These are phyloP conservation scores for Taphrina wiesneri DNA, from an alignment of 1,139 yeast genomes.

Conservation along the genomic window DNA sequence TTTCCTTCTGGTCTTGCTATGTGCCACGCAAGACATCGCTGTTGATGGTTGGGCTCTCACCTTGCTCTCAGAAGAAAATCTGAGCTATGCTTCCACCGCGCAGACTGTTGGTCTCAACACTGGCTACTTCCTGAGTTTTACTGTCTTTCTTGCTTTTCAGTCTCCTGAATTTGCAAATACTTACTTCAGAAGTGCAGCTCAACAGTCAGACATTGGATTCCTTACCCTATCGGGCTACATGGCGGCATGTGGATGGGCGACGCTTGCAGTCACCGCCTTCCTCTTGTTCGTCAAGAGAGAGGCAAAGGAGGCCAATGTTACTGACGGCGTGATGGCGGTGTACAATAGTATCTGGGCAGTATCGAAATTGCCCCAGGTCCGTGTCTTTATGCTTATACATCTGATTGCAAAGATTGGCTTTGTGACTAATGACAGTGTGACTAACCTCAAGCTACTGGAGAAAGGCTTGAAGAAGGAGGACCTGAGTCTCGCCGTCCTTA, in stretches of 20 bases:
- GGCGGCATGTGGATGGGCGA: slow-evolving; percentile 73
- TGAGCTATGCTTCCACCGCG: slow-evolving; percentile 95
- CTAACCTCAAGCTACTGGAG: slow-evolving; percentile 86
- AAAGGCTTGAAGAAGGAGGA: slow-evolving; percentile 93
- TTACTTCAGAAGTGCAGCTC: slow-evolving; percentile 57
- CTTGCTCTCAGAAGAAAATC: slow-evolving; percentile 69
- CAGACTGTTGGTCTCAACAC: slow-evolving; percentile 93
- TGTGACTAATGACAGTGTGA: slow-evolving; percentile 94
- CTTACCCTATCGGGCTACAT: slow-evolving; percentile 74
- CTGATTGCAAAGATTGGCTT: slow-evolving; percentile 85
- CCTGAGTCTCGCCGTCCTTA: slow-evolving; percentile 83
- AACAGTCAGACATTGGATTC: slow-evolving; percentile 65
- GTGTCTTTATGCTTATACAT: slow-evolving; percentile 70
- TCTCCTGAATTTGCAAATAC: slow-evolving; percentile 91
- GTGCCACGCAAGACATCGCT: slow-evolving; percentile 98
- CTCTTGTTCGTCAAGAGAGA: slow-evolving; percentile 49
- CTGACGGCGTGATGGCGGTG: slow-evolving; percentile 51
- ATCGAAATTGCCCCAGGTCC: slow-evolving; percentile 72
- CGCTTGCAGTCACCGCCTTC: slow-evolving; percentile 64
- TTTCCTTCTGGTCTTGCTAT: slow-evolving; percentile 74
- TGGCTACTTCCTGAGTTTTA: slow-evolving; percentile 88
- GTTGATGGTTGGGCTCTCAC: slow-evolving; percentile 99
- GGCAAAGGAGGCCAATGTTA: slow-evolving; percentile 49
- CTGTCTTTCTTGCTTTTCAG: slow-evolving; percentile 84
- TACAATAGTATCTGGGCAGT: slow-evolving; percentile 77